Evolutionary conservation across 768 basidiomycete species (phyloP).

Genomic region (Leccinellum luteum): DNA sequence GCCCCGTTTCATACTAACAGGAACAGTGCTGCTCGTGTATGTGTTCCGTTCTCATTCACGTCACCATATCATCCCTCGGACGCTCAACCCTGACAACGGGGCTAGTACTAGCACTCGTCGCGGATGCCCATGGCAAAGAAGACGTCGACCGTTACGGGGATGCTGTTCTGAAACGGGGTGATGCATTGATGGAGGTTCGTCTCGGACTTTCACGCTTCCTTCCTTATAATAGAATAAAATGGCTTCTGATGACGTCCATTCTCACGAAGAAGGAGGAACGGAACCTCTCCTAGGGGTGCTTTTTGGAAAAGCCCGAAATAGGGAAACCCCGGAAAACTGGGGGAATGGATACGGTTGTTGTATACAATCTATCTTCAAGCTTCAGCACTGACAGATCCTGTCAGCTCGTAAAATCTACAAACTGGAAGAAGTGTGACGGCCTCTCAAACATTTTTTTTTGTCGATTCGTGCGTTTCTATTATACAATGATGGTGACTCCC

Average conservation of each 20-base stretch:
- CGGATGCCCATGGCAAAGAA: not conserved
- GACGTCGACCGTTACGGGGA: not conserved
- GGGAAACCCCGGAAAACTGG: not conserved
- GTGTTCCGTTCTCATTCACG: not conserved
- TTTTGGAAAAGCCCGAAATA: not conserved
- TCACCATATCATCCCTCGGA: not conserved
- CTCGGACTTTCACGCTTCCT: not conserved
- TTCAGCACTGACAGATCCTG: not conserved
- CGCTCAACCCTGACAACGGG: not conserved
- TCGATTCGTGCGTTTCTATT: not conserved
- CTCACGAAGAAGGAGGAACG: not conserved
- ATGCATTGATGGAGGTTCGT: not conserved
- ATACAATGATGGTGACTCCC: not conserved
- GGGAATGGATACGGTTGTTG: not conserved
- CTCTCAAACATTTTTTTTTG: not conserved
- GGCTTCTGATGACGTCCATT: not conserved
- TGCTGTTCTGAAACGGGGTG: not conserved
- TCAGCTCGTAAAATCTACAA: not conserved
- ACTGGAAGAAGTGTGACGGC: not conserved
- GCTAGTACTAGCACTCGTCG: not conserved
- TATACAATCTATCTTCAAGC: not conserved
- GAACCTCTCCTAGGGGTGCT: not conserved
- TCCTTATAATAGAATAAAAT: not conserved
- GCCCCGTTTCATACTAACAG: not conserved
- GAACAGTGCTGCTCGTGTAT: not conserved